Evolutionary conservation across 2,329 filamentous ascomycete genomes (phyloP), one percentile per base, ranked within the genome.

Genomic region (Pyrenophora tritici-repentis): DNA sequence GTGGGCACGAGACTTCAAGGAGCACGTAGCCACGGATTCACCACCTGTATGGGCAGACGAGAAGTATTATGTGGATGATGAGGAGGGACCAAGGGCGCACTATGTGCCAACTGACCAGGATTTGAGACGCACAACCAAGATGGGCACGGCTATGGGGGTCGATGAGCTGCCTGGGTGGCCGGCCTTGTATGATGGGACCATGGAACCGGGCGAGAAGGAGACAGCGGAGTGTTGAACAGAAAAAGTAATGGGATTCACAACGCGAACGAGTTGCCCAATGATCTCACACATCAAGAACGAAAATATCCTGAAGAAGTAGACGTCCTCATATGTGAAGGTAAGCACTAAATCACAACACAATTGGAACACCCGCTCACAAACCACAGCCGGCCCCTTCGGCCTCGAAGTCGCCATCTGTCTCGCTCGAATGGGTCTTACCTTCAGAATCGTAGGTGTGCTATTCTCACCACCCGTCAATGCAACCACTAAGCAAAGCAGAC

Each of bases 311-410:
- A 33, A 16, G 31, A 33, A 33, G 31, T 33, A 6, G 31, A 33
- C 14, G 31, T 33, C 5, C 31, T 33, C 31, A 33, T 33, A 2
- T 33, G 31, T 6, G 31, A 12, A 33, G 31, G 31, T 33, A 4
- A 16, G 31, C 6, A 33, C 31, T 24, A 2, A 12, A 33, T 10
- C 14, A 16, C 12, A 12, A 33, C 12, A 24, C 22, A 7, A 33
- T 13, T 10, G 9, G 31, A 2, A 33, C 12, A 10, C 14, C 14
- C 12, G 6, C 31, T 33, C 13, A 33, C 31, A n/a, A 6, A 38
- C 36, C 12, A 10, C 22, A 72, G 71, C 71, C 46, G 71, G 71
- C 2, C 71, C 71, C 1, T 64, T 55, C 40, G 71, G 71, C 13
- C 42, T 74, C 3, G 62, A 62, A 50, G 49, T 69, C 4, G 71